These are phyloP conservation scores for Lablab purpureus DNA, from an alignment of 306 rosid genomes.

Conservation along the genomic window DNA sequence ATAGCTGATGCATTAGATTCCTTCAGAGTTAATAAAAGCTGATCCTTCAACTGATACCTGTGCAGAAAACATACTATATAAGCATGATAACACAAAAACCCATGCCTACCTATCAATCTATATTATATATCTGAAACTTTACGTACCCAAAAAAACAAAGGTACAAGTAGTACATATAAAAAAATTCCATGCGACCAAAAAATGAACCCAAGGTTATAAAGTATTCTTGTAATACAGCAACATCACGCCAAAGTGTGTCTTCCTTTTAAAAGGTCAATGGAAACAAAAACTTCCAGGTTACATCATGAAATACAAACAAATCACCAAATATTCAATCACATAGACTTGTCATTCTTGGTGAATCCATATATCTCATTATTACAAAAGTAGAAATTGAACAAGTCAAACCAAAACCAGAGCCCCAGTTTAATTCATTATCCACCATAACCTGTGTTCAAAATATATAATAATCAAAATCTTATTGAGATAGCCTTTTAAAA, in stretches of 20 bases:
- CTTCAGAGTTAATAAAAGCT: conserved; percentile 64
- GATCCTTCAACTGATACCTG: conserved; percentile 76
- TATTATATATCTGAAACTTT: neutral
- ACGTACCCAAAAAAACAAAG: neutral
- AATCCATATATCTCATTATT: neutral
- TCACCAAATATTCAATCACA: conserved; percentile 2
- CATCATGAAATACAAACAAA: neutral
- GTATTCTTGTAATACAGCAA: conserved; percentile 3
- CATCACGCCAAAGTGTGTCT: neutral
- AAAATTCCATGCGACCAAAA: neutral
- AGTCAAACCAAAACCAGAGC: conserved; percentile 23
- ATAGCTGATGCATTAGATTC: conserved; percentile 59
- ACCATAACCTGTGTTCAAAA: neutral
- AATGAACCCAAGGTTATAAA: neutral
- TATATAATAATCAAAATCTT: neutral
- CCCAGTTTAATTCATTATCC: neutral
- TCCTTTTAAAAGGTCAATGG: neutral
- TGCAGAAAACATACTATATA: conserved; percentile 48
- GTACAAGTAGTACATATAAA: neutral
- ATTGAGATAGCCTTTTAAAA: neutral
- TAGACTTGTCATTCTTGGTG: neutral
- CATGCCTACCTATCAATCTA: conserved; percentile 2
- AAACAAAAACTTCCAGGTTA: neutral
- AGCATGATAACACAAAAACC: conserved; percentile 41
- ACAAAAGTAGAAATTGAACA: neutral